Evolutionary conservation across 2,329 filamentous ascomycete genomes (phyloP).

Genomic region (Microcyclosporella mali): DNA sequence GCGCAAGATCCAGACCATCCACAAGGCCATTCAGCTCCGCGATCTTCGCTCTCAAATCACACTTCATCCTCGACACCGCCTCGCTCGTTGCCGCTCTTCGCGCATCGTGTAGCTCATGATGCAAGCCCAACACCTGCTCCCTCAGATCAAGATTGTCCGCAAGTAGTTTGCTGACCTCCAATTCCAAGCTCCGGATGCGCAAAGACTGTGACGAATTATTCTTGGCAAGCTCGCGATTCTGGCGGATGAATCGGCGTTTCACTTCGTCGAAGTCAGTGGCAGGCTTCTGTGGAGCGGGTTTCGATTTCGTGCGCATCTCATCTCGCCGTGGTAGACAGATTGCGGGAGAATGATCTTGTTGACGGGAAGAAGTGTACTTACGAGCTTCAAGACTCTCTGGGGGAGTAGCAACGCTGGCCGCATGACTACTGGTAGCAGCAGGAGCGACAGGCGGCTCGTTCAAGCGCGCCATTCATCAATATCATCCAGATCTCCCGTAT

Average conservation of each 20-base stretch:
- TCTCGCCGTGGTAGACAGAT: neutral
- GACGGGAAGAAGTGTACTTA: too few species aligned
- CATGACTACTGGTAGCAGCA: slow-evolving; percentile 19
- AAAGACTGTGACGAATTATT: slow-evolving; percentile 72
- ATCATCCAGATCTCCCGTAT: neutral
- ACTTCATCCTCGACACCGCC: slow-evolving; percentile 63
- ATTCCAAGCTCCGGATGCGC: slow-evolving; percentile 69
- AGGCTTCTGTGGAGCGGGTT: slow-evolving; percentile 14
- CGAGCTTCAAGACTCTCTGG: slow-evolving; percentile 64
- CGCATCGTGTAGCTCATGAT: slow-evolving; percentile 57
- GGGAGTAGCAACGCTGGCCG: slow-evolving; percentile 11
- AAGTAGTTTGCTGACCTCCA: slow-evolving; percentile 66
- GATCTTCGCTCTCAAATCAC: slow-evolving; percentile 65
- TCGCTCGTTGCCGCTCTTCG: slow-evolving; percentile 54
- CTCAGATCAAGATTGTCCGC: slow-evolving; percentile 73
- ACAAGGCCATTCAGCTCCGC: slow-evolving; percentile 63
- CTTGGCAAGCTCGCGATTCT: slow-evolving; percentile 75
- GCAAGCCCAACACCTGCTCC: slow-evolving; percentile 62
- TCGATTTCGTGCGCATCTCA: slow-evolving; percentile 31
- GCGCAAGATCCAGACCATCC: slow-evolving; percentile 51
- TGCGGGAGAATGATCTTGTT: neutral
- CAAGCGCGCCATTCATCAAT: slow-evolving; percentile 62
- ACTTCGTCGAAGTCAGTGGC: slow-evolving; percentile 47
- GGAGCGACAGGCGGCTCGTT: slow-evolving; percentile 63
- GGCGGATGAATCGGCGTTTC: slow-evolving; percentile 70